Evolutionary conservation across 371 early-diverging fungal species (phyloP).

Genomic region (Racocetra persica): DNA sequence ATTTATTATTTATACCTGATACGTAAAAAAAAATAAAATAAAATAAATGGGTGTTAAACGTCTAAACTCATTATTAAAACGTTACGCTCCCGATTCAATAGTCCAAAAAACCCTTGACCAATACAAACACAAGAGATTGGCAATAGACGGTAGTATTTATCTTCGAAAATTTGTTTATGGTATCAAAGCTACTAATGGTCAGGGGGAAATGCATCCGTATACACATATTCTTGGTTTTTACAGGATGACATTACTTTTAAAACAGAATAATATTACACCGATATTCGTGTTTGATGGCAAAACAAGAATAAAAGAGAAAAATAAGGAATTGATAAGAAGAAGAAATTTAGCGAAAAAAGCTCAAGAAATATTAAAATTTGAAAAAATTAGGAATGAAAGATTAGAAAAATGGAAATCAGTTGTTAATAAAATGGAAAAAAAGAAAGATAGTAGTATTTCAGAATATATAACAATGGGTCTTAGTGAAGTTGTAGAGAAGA

Average conservation of each 20-base stretch:
- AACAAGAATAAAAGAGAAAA: slow-evolving; percentile 58
- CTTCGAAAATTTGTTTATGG: slow-evolving; percentile 57
- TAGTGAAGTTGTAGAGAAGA: slow-evolving; percentile 9
- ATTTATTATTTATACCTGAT: too few species aligned
- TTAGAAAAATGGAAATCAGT: slow-evolving; percentile 51
- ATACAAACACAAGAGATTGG: slow-evolving; percentile 56
- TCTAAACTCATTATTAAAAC: slow-evolving; percentile 58
- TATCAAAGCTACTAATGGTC: background rate
- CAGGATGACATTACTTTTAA: slow-evolving; percentile 55
- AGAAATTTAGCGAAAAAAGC: slow-evolving; percentile 50
- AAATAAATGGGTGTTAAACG: slow-evolving; percentile 63
- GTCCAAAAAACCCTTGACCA: slow-evolving; percentile 45
- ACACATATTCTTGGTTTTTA: slow-evolving; percentile 65
- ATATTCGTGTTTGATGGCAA: slow-evolving; percentile 71
- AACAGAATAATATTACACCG: slow-evolving; percentile 58
- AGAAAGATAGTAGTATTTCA: slow-evolving; percentile 34
- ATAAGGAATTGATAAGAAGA: slow-evolving; percentile 55
- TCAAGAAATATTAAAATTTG: slow-evolving; percentile 48
- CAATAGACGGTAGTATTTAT: slow-evolving; percentile 68
- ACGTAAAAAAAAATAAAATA: background rate
- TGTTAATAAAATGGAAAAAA: slow-evolving; percentile 29
- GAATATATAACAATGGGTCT: slow-evolving; percentile 36
- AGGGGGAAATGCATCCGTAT: slow-evolving; percentile 54
- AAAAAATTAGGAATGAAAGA: slow-evolving; percentile 49
- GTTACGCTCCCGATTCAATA: slow-evolving; percentile 60